Base-by-base conservation (phyloP, 2,329 filamentous ascomycete genomes). In the Nemania sp. region DNA sequence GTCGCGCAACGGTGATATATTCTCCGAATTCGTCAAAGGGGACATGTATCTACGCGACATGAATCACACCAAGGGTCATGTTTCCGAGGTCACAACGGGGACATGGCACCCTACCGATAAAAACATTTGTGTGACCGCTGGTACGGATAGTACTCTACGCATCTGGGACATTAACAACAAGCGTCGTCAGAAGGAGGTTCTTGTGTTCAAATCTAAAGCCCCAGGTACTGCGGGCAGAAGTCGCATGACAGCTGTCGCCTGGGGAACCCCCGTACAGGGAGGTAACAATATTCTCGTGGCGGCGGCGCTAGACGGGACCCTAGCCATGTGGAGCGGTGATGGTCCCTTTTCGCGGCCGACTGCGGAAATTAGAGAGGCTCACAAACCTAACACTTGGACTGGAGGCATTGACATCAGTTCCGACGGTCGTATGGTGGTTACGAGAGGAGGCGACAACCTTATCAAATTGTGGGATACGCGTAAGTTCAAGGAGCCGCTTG, bases 31-130 rank as follows among this genome's bases (percentile, higher is more conserved):
- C 72, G 91, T 94, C 73, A 99, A 99, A 81, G 96, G 96, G 53
- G 96, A 99, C 78, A 98, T 98, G 94, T 99, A 99, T 76, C 82
- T 99, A 72, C 88, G 95, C 62, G 96, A 99, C 79, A 97, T 98
- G 92, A 89, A 98, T 80, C 94, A 98, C 78, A 99, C 96, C 4
- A 98, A 98, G 79, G 96, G 96, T 1, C 96, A 99, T 80, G 90
- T 98, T 60, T 94, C 94, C 3, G 96, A 98, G 80, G 88, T 98
- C 47, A 94, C 93, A 3, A 92, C 91, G 24, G 95, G 93, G 24
- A 92, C 91, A 45, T 99, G 96, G 96, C 93, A 95, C 80, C 96
- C 96, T 0, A 90, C 90, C 2, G 90, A 98, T 78, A 90, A 87
- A 76, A 94, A 97, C 73, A 75, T 94, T 0, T 97, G 93, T 77